Evolutionary conservation across 179 eudicot genomes (phyloP), one percentile per base, ranked within the genome.

Genomic region (Spinacia oleracea): DNA sequence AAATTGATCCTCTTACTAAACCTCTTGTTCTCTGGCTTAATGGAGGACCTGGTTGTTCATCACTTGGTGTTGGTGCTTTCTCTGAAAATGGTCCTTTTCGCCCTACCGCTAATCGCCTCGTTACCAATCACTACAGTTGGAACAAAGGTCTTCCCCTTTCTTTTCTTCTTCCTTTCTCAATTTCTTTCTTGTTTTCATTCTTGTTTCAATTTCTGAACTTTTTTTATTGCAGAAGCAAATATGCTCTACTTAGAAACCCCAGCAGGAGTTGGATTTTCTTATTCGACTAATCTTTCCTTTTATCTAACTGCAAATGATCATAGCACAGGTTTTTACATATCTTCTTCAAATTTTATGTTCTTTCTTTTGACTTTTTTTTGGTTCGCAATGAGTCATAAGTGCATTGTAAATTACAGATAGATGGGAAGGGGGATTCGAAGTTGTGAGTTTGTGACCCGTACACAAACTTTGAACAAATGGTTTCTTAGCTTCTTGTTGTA

Each of bases 11-110:
- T 40, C 70, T 80, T 74, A 82, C 95, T 67, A 93, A 88, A 77
- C 97, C 97, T 51, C 85, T 95, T 42, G 97, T 93, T 80, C 93
- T 93, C 18, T 91, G 98, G 97, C 77, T 95, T 27, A 95, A 93
- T 86, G 97, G 97, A 91, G 98, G 98, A 69, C 98, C 98, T 78
- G 98, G 98, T 32, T 94, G 98, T 79, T 94, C 98, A 78, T 94
- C 97, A 46, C 81, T 94, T 77, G 98, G 98, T 56, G 98, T 91
- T 79, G 98, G 98, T 69, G 98, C 98, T 83, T 94, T 94, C 76
- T 93, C 97, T 81, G 98, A 94, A 80, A 91, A 93, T 90, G 98
- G 98, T 29, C 98, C 98, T 40, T 94, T 94, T 74, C 85, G 90
- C 72, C 98, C 98, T 74, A 85, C 79, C 73, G 92, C 92, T 53